These are phyloP conservation scores for Paratinospora sagittata DNA, from an alignment of 164 flowering plant genomes.

Conservation along the genomic window DNA sequence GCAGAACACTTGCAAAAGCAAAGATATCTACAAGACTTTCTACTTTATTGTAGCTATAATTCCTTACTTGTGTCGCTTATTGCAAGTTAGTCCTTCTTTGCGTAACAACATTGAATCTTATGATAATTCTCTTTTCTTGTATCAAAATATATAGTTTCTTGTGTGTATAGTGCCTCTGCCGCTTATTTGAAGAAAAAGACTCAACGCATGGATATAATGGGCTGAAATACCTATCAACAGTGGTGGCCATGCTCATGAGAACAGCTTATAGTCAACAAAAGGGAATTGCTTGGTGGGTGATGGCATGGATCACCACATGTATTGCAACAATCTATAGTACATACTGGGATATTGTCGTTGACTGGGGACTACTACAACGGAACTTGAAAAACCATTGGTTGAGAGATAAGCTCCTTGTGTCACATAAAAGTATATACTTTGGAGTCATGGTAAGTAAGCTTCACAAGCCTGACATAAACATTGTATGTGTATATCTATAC, in stretches of 20 bases:
- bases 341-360: slow-evolving; percentile 66
- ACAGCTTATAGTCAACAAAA: slow-evolving; percentile 40
- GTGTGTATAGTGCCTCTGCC: slow-evolving; percentile 62
- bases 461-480: too few species aligned
- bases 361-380: slow-evolving; percentile 72
- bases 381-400: too few species aligned
- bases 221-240: slow-evolving; percentile 53
- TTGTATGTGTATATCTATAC: too few species aligned
- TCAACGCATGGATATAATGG: slow-evolving; percentile 50
- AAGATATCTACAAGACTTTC: slow-evolving; percentile 27
- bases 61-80: slow-evolving; percentile 28
- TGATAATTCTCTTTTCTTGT: neutral
- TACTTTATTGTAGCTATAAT: slow-evolving; percentile 23
- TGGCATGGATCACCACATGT: slow-evolving; percentile 48
- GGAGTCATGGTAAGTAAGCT: too few species aligned
- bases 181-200: slow-evolving; percentile 57
- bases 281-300: slow-evolving; percentile 34
- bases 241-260: slow-evolving; percentile 58
- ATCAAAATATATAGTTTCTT: neutral
- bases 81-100: slow-evolving; percentile 18
- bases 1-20: slow-evolving; percentile 31
- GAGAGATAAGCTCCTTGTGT: too few species aligned
- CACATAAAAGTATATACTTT: too few species aligned
- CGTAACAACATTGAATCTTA: neutral
- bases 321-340: slow-evolving; percentile 44